Percentiles rank a stretch among this genome's conserved stretches.
Evolutionary conservation across 495 filamentous ascomycete genomes (phyloP).

Genomic region (Penicillium subrubescens): DNA sequence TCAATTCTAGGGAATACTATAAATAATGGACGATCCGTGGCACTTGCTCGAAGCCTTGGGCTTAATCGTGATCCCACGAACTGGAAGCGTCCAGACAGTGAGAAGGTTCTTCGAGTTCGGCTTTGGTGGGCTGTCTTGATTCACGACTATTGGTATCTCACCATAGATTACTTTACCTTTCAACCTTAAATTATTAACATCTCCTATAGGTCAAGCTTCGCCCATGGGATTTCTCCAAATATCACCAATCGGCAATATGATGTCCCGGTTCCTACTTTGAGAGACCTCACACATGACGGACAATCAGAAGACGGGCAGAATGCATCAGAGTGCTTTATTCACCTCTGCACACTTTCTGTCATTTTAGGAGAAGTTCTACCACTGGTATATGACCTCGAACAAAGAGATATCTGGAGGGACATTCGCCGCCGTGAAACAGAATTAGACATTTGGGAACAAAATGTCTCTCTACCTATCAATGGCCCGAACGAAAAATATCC

Average conservation of each 20-base stretch:
- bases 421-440: constrained; percentile 3
- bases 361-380: constrained; percentile 2
- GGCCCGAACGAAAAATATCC: not conserved
- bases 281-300: not conserved
- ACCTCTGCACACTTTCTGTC: constrained; percentile 1
- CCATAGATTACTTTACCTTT: not conserved
- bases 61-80: constrained; percentile 3
- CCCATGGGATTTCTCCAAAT: not conserved
- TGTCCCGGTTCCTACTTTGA: not conserved
- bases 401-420: constrained; percentile 7
- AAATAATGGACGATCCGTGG: constrained; percentile 2
- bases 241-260: constrained; percentile 7
- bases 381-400: not conserved
- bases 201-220: not conserved
- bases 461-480: not conserved
- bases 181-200: not conserved
- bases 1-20: constrained; percentile 1
- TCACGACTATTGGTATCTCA: constrained; percentile 4
- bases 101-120: not conserved
- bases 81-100: constrained; percentile 4
- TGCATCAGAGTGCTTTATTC: constrained; percentile 3
- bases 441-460: not conserved
- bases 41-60: not conserved
- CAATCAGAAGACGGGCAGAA: not conserved
- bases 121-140: constrained; percentile 8